These are phyloP conservation scores for Neonectria hederae DNA, from an alignment of 2,329 filamentous ascomycete species.

Conservation along the genomic window DNA sequence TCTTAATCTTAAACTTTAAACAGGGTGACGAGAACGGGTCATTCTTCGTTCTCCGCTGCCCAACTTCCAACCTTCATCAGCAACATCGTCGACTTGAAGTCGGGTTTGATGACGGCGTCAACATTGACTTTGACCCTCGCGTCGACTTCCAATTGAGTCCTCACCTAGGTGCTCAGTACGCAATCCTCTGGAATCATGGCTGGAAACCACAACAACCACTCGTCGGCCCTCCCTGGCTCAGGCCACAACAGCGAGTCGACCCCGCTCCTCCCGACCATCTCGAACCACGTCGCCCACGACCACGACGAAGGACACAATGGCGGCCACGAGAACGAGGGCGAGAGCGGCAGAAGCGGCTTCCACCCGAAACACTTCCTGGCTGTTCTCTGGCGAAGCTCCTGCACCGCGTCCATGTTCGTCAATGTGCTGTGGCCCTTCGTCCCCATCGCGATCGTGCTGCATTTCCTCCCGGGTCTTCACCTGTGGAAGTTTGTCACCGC, in stretches of 20 bases:
- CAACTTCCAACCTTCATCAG: background rate
- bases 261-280: constrained; percentile 43
- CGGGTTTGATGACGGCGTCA: background rate
- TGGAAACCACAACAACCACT: background rate
- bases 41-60: background rate
- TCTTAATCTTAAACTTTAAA: background rate
- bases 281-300: constrained; percentile 24
- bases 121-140: background rate
- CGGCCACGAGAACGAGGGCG: constrained; percentile 49
- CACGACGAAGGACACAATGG: constrained; percentile 17
- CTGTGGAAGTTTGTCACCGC: constrained; percentile 57
- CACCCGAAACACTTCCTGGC: constrained; percentile 53
- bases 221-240: background rate
- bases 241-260: constrained; percentile 26
- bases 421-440: constrained; percentile 62
- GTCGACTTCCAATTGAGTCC: background rate
- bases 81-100: background rate
- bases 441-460: constrained; percentile 55
- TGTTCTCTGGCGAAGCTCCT: constrained; percentile 56
- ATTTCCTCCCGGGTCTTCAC: constrained; percentile 47
- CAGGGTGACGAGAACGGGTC: background rate
- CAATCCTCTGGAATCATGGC: background rate
- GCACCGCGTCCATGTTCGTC: constrained; percentile 55
- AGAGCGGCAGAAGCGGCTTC: constrained; percentile 57
- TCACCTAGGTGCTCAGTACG: background rate